Evolutionary conservation across 2,329 filamentous ascomycete species (phyloP), one percentile per base, ranked within the genome.

Genomic region (Talaromyces sp.): DNA sequence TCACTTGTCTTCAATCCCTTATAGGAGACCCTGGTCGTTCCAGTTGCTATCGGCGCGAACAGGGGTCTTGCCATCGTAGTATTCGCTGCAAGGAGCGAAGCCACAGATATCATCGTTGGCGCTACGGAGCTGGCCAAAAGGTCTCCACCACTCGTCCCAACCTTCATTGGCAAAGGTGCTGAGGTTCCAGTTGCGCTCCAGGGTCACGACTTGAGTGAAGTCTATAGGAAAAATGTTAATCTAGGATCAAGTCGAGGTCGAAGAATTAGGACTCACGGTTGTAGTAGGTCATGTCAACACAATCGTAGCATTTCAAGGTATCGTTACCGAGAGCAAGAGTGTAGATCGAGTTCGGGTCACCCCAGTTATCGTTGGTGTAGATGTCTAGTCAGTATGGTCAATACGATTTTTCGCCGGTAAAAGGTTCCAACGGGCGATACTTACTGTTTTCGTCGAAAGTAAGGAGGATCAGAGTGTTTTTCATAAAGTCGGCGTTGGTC

Each of bases 361-460:
- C 58, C 37, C 31, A 62, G 36, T 53, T 60, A 2, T 57, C 40
- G 37, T 55, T 55, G 10, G 33, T 39, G 39, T 60, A 60, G 45
- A 60, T 60, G 25, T 60, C 58, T 60, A 37, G 7, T n/a, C 8
- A 25, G 8, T 28, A 10, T n/a, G 13, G 11, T 40, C 5, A 53
- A 15, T 15, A 28, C 28, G 15, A 6, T 15, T 28, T 11, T 19
- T 22, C 8, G 21, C 21, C 28, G 7, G n/a, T n/a, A n/a, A n/a
- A 11, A 45, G 28, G 21, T 28, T 25, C 1, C 13, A 6, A n/a
- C 10, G 21, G 40, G 10, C n/a, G 28, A 28, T 15, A 15, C 53
- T 13, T 53, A 60, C 58, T 56, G 36, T 60, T 60, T 39, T 62
- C 60, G 7, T 62, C 60, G 25, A 62, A 62, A 19, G 60, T 62